Conservation (phyloP, 2,329 filamentous ascomycete species). For the Pseudogymnoascus sp. region DNA sequence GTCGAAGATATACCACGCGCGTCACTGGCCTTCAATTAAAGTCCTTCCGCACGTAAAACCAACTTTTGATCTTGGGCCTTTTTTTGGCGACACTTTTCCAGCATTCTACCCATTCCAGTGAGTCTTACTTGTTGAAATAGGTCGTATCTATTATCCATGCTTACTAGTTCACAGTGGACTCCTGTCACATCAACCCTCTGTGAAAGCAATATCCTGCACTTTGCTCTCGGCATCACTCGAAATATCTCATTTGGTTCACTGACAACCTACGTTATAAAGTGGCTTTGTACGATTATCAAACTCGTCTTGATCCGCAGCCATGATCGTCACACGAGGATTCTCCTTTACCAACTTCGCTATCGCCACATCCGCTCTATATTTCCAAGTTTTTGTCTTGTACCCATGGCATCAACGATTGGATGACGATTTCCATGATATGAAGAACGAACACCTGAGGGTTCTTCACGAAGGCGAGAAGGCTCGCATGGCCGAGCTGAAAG, state of each 20-base stretch:
- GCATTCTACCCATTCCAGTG: background rate
- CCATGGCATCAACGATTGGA: slow-evolving; percentile 47
- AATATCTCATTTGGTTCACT: background rate
- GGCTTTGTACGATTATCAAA: background rate
- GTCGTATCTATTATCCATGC: background rate
- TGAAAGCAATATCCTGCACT: background rate
- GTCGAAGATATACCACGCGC: background rate
- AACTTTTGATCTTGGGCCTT: background rate
- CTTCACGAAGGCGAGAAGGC: slow-evolving; percentile 23
- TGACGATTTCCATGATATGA: slow-evolving; percentile 39
- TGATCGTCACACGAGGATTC: slow-evolving; percentile 41
- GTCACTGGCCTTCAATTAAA: background rate
- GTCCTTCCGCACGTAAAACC: background rate
- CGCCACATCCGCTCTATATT: slow-evolving; percentile 41
- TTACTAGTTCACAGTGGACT: background rate
- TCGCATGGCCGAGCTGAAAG: slow-evolving; percentile 15
- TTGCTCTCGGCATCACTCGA: background rate
- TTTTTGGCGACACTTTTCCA: background rate
- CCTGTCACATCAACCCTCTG: background rate
- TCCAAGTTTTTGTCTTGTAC: slow-evolving; percentile 48
- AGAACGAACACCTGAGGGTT: slow-evolving; percentile 36
- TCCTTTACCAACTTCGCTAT: slow-evolving; percentile 46
- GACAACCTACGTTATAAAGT: background rate
- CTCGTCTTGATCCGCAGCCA: slow-evolving; percentile 16
- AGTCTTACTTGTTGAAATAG: background rate